Evolutionary conservation across 352 stramenopile genomes (phyloP).

Genomic region (Pythium aristosporum): DNA sequence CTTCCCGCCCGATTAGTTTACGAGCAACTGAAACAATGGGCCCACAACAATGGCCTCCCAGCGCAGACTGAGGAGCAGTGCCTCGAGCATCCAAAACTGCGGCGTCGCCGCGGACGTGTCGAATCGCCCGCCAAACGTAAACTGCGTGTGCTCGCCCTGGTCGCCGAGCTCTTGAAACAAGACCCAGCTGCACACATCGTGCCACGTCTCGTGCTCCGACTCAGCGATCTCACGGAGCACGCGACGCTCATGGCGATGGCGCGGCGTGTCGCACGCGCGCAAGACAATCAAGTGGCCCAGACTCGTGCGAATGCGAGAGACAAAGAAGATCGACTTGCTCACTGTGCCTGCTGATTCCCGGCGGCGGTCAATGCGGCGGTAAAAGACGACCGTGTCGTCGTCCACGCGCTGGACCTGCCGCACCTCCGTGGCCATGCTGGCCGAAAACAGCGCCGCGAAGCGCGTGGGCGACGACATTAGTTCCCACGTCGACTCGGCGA

Average conservation of each 20-base stretch:
- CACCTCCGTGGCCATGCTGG: conserved; percentile 36
- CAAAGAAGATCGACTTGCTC: conserved; percentile 50
- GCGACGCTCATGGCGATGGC: conserved; percentile 12
- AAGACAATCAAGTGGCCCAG: conserved; percentile 46
- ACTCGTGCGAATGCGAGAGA: conserved; percentile 41
- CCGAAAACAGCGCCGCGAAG: conserved; percentile 44
- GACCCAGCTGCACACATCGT: conserved; percentile 65
- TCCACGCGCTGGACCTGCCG: conserved; percentile 53
- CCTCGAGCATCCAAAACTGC: conserved; percentile 65
- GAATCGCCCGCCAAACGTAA: conserved; percentile 55
- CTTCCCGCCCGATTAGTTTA: not conserved
- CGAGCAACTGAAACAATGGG: conserved; percentile 32
- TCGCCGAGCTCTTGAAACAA: conserved; percentile 39
- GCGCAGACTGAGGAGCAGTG: conserved; percentile 55
- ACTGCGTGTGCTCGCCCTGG: conserved; percentile 29
- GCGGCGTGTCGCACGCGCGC: conserved; percentile 35
- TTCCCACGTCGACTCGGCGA: conserved; percentile 39
- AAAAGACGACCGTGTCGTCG: conserved; percentile 60
- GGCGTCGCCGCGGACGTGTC: conserved; percentile 39
- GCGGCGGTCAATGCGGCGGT: conserved; percentile 38
- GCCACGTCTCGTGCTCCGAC: conserved; percentile 34
- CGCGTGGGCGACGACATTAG: conserved; percentile 34
- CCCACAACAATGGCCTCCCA: conserved; percentile 57
- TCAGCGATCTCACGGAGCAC: conserved; percentile 11
- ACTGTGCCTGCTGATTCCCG: conserved; percentile 21